Percentiles rank a stretch among this genome's conserved stretches.
These are phyloP conservation scores for Penicillium goetzii DNA, from an alignment of 495 filamentous ascomycete species.

Conservation along the genomic window DNA sequence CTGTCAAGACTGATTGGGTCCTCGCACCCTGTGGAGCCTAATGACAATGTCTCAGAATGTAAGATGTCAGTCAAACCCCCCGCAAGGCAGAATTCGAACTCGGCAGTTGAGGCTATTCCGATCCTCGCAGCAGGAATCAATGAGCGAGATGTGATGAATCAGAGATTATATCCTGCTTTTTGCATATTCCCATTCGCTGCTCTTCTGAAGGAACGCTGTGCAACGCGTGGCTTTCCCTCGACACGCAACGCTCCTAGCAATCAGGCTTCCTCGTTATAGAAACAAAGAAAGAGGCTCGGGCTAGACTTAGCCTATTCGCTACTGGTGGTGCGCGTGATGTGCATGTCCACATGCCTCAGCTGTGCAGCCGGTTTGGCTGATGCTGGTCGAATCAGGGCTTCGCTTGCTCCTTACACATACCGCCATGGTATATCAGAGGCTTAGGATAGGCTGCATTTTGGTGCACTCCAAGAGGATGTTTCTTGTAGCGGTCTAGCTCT, in stretches of 20 bases:
- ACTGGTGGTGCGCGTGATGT: constrained; percentile 23
- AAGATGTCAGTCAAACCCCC: neutral
- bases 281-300: neutral
- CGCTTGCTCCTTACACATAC: neutral
- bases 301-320: neutral
- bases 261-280: neutral
- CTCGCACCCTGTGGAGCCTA: neutral
- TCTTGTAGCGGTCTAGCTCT: neutral
- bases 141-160: constrained; percentile 10
- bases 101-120: constrained; percentile 19
- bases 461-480: neutral
- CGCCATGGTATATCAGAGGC: neutral
- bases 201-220: constrained; percentile 11
- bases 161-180: neutral
- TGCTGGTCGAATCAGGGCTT: constrained; percentile 18
- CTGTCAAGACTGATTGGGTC: constrained; percentile 9
- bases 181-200: neutral
- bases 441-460: constrained; percentile 13
- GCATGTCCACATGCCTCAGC: constrained; percentile 24
- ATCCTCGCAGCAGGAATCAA: neutral
- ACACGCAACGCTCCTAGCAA: constrained; percentile 17
- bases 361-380: constrained; percentile 1
- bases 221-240: constrained; percentile 23
- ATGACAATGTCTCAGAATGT: neutral
- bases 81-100: constrained; percentile 4